These are phyloP conservation scores for Auricularia sp. DNA, from an alignment of 768 basidiomycete genomes.

Conservation along the genomic window DNA sequence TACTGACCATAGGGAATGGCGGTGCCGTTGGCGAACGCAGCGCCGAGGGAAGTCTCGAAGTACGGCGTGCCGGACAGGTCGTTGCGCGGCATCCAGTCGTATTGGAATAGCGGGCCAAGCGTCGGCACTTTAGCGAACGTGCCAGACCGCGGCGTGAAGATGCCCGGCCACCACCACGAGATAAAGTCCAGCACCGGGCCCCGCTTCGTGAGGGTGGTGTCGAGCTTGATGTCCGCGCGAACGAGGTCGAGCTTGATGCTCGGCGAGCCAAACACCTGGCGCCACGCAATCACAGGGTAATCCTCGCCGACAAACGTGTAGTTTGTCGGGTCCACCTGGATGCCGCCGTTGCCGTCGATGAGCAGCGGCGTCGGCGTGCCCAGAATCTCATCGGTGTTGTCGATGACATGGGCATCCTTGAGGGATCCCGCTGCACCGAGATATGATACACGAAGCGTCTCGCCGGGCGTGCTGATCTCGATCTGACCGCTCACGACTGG, in stretches of 20 bases:
- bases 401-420: conserved; percentile 40
- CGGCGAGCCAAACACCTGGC: conserved; percentile 36
- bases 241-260: conserved; percentile 41
- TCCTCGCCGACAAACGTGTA: conserved; percentile 38
- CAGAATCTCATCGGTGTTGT: conserved; percentile 40
- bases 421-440: conserved; percentile 34
- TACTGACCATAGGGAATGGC: conserved; percentile 35
- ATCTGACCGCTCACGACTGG: conserved; percentile 4
- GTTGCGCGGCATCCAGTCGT: conserved; percentile 40
- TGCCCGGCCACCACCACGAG: neutral
- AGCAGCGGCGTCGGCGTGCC: conserved; percentile 35
- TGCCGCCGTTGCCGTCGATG: conserved; percentile 31
- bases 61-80: neutral
- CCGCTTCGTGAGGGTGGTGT: conserved; percentile 28
- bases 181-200: neutral
- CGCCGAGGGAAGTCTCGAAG: neutral
- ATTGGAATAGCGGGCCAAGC: conserved; percentile 39
- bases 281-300: conserved; percentile 2
- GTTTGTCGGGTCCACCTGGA: conserved; percentile 31
- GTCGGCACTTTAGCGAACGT: conserved; percentile 32
- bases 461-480: conserved; percentile 1
- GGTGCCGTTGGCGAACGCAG: conserved; percentile 28
- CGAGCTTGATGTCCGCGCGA: conserved; percentile 29
- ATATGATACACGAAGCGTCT: conserved; percentile 33
- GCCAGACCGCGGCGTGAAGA: conserved; percentile 10